These are phyloP conservation scores for Malus sieversii DNA, from an alignment of 306 rosid species.

Conservation along the genomic window DNA sequence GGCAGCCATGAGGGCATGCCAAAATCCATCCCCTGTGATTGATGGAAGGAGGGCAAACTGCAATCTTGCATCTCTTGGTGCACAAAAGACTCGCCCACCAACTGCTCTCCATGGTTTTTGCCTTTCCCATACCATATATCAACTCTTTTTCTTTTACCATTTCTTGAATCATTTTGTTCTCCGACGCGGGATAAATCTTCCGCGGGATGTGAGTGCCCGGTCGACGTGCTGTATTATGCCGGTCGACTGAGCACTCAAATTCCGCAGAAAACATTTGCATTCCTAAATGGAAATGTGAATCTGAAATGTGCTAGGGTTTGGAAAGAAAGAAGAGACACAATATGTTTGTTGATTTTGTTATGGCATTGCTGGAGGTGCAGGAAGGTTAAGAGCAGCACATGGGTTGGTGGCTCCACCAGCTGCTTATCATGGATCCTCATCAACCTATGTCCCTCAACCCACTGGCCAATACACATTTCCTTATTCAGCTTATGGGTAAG, in stretches of 20 bases:
- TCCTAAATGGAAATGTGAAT: slow-evolving; percentile 6
- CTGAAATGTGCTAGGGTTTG: background rate
- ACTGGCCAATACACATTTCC: slow-evolving; percentile 68
- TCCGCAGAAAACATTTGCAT: background rate
- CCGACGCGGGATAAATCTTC: background rate
- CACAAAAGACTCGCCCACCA: slow-evolving; percentile 56
- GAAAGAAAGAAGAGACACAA: background rate
- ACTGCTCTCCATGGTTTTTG: slow-evolving; percentile 66
- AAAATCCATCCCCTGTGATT: slow-evolving; percentile 88
- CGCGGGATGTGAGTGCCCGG: background rate
- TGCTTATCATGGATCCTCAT: slow-evolving; percentile 61
- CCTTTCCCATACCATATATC: background rate
- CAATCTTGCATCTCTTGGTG: slow-evolving; percentile 94
- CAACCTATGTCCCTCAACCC: slow-evolving; percentile 60
- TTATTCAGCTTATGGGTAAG: slow-evolving; percentile 78
- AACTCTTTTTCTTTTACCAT: background rate
- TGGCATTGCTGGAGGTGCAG: slow-evolving; percentile 33
- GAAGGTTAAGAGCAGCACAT: slow-evolving; percentile 60
- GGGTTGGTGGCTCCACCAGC: slow-evolving; percentile 52
- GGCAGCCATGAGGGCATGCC: slow-evolving; percentile 86
- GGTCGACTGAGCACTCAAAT: no score
- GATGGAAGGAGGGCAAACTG: slow-evolving; percentile 97
- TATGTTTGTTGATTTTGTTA: background rate
- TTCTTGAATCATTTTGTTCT: background rate
- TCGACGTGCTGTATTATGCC: no score